Conservation (phyloP, 1,284 basidiomycete species). For the Earliella scabrosa region DNA sequence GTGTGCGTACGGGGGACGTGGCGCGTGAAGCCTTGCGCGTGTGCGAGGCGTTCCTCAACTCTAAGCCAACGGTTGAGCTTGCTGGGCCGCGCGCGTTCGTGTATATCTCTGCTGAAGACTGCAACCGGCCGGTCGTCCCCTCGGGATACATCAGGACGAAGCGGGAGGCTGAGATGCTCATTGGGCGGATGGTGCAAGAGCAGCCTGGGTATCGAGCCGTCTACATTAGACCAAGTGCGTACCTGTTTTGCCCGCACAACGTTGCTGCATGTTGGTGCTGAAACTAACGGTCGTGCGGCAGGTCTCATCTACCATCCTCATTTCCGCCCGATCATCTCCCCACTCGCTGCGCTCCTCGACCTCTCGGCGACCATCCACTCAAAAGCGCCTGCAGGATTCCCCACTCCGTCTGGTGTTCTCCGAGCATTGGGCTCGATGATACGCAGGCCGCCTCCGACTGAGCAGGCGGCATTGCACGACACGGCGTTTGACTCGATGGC, state of each 20-base stretch:
- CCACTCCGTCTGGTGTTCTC: slow-evolving; percentile 65
- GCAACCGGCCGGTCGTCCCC: slow-evolving; percentile 87
- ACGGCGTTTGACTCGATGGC: slow-evolving; percentile 73
- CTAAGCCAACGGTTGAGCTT: slow-evolving; percentile 35
- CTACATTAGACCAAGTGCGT: slow-evolving; percentile 84
- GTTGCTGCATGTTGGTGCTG: no score
- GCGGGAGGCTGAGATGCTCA: slow-evolving; percentile 82
- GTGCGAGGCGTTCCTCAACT: slow-evolving; percentile 71
- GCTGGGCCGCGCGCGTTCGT: slow-evolving; percentile 74
- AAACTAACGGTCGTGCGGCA: slow-evolving; percentile 38
- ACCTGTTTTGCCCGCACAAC: slow-evolving; percentile 2
- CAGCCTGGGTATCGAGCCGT: slow-evolving; percentile 62
- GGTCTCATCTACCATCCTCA: slow-evolving; percentile 97
- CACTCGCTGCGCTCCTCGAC: slow-evolving; percentile 85
- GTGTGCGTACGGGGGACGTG: background rate
- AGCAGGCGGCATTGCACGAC: slow-evolving; percentile 33
- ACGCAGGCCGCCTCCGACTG: slow-evolving; percentile 31
- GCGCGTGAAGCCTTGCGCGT: slow-evolving; percentile 66
- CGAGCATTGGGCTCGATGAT: slow-evolving; percentile 50
- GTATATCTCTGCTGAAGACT: slow-evolving; percentile 94
- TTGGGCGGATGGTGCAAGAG: slow-evolving; percentile 53
- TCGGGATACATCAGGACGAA: slow-evolving; percentile 89
- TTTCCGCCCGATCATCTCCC: slow-evolving; percentile 84
- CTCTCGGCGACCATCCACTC: slow-evolving; percentile 72
- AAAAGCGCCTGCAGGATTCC: slow-evolving; percentile 57